phyloP scores from a whole-genome alignment of 2,329 filamentous ascomycete genomes.

The Epichloe bromicola region DNA sequence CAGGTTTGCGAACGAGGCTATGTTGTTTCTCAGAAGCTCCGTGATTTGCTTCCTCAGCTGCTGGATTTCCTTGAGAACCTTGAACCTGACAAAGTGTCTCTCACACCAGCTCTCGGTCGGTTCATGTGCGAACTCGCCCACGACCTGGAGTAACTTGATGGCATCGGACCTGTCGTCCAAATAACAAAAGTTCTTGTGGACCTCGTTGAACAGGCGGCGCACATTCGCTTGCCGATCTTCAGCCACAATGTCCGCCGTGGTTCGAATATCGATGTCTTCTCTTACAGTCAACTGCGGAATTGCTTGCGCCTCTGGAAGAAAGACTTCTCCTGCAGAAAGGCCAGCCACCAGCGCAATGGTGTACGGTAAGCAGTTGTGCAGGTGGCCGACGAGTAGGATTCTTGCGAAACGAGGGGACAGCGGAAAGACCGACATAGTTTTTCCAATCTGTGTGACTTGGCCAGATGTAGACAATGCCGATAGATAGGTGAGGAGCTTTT shows the following conservation, averaged over 20 bases:
- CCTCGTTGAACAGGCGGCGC: conserved; percentile 49
- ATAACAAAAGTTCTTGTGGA: conserved; percentile 65
- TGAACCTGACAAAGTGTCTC: conserved; percentile 72
- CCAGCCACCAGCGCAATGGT: conserved; percentile 81
- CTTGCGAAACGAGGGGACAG: conserved; percentile 82
- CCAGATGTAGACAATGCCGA: conserved; percentile 63
- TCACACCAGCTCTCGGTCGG: conserved; percentile 63
- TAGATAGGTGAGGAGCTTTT: conserved; percentile 75
- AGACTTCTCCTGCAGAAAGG: conserved; percentile 77
- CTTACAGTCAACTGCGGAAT: conserved; percentile 43
- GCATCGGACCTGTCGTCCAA: conserved; percentile 77
- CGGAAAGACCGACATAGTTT: conserved; percentile 77
- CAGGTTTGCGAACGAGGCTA: conserved; percentile 49
- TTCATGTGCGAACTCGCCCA: conserved; percentile 75
- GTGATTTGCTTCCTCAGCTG: conserved; percentile 76
- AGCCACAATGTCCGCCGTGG: conserved; percentile 56
- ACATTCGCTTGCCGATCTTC: conserved; percentile 56
- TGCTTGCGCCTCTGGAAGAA: conserved; percentile 68
- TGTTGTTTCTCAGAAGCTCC: conserved; percentile 63
- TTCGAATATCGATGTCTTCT: conserved; percentile 36
- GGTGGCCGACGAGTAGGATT: conserved; percentile 78
- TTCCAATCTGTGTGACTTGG: conserved; percentile 65
- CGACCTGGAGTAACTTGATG: conserved; percentile 77
- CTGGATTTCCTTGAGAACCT: conserved; percentile 73
- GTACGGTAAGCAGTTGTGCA: conserved; percentile 71